Conservation (phyloP, 345 rosid genomes). For the Melastoma malabathricum region DNA sequence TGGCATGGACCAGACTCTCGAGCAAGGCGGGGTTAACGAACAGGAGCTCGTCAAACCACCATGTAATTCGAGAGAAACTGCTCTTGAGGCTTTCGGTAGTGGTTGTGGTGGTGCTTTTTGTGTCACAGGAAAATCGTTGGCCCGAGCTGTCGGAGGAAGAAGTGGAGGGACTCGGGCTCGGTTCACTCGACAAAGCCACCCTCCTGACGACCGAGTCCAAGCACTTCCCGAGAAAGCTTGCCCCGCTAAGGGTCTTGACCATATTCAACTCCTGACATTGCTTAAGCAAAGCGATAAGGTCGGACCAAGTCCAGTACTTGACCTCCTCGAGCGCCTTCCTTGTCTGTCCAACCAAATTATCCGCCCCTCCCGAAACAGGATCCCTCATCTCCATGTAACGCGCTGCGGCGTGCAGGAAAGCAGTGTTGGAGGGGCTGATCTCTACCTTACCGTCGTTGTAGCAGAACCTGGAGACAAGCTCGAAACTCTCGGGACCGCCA, state of each 20-base stretch:
- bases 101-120: slow-evolving; percentile 38
- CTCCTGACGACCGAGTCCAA: slow-evolving; percentile 53
- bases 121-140: slow-evolving; percentile 61
- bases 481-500: slow-evolving; percentile 65
- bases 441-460: slow-evolving; percentile 45
- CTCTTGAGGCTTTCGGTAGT: slow-evolving; percentile 50
- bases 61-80: slow-evolving; percentile 31
- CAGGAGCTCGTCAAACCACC: slow-evolving; percentile 89
- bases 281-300: slow-evolving; percentile 49
- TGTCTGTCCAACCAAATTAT: slow-evolving; percentile 40
- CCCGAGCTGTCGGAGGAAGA: slow-evolving; percentile 71
- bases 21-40: slow-evolving; percentile 27
- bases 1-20: slow-evolving; percentile 29
- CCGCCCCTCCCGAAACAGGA: slow-evolving; percentile 17
- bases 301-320: slow-evolving; percentile 68
- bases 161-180: slow-evolving; percentile 63
- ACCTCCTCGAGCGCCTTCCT: slow-evolving; percentile 55
- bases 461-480: slow-evolving; percentile 67
- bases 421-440: slow-evolving; percentile 42
- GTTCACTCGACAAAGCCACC: slow-evolving; percentile 39
- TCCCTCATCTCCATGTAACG: slow-evolving; percentile 59
- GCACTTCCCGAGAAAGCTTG: slow-evolving; percentile 25
- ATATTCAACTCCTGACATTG: slow-evolving; percentile 44
- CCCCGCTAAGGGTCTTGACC: slow-evolving; percentile 12
- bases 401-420: slow-evolving; percentile 50